phyloP scores from a whole-genome alignment of 1,284 basidiomycete species.

The Cryptococcus jaspeensis region DNA sequence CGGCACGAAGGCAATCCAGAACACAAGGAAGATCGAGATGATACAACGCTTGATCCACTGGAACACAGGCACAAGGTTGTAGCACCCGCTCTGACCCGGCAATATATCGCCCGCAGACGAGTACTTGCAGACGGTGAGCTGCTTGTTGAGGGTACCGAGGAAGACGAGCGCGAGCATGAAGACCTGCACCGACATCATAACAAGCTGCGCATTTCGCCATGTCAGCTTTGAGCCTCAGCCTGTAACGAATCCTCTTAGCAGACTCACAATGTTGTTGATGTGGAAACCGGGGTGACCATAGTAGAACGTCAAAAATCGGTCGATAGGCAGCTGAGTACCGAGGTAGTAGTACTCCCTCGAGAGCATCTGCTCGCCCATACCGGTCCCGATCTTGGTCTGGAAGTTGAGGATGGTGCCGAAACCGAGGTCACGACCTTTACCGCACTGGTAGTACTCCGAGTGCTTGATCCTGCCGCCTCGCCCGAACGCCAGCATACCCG shows the following conservation, averaged over 20 bases:
- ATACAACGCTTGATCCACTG: conserved; percentile 92
- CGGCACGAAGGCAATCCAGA: conserved; percentile 90
- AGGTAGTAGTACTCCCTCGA: conserved; percentile 99
- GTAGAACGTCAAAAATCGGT: conserved; percentile 99
- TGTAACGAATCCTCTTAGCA: too few relatives aligned
- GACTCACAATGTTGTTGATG: conserved; percentile 88
- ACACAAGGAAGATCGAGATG: conserved; percentile 93
- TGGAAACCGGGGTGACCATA: conserved; percentile 99
- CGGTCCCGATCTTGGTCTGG: conserved; percentile 99
- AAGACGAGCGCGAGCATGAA: conserved; percentile 87
- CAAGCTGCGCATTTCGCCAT: conserved; percentile 54
- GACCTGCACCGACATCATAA: conserved; percentile 89
- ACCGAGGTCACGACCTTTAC: conserved; percentile 97
- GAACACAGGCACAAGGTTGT: conserved; percentile 84
- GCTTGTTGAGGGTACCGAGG: conserved; percentile 82
- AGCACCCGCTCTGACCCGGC: conserved; percentile 77
- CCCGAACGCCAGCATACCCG: conserved; percentile 97
- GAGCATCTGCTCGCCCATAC: conserved; percentile 99
- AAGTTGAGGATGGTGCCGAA: conserved; percentile 99
- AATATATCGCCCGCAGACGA: conserved; percentile 67
- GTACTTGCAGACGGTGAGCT: conserved; percentile 75
- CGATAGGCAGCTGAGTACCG: conserved; percentile 96
- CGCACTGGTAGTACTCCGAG: conserved; percentile 96
- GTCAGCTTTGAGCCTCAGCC: background rate
- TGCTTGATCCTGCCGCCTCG: conserved; percentile 98